Evolutionary conservation across 163 green algal genomes (phyloP).

Genomic region (Scenedesmus sp.): DNA sequence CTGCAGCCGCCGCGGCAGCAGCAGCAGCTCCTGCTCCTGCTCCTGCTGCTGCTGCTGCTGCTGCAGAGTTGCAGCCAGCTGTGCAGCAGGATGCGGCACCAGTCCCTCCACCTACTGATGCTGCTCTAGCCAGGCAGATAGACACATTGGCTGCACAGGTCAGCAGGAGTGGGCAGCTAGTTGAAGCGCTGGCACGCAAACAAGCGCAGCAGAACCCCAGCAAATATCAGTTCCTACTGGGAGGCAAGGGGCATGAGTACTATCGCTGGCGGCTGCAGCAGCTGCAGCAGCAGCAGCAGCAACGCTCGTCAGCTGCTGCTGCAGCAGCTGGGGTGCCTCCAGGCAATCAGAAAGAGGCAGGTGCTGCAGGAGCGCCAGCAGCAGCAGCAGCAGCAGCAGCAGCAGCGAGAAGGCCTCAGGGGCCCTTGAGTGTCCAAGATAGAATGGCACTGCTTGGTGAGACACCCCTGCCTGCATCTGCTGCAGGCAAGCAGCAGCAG

Average conservation of each 20-base stretch:
- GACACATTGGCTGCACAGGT: slow-evolving; percentile 88
- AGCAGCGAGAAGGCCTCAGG: background rate
- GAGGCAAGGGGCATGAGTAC: slow-evolving; percentile 79
- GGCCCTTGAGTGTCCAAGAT: slow-evolving; percentile 59
- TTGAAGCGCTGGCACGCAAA: slow-evolving; percentile 80
- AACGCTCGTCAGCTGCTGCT: slow-evolving; percentile 25
- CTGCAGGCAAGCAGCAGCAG: background rate
- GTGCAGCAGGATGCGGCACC: slow-evolving; percentile 20
- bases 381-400: slow-evolving; percentile 32
- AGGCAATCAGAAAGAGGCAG: background rate
- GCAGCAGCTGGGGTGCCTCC: background rate
- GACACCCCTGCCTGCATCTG: slow-evolving; percentile 62
- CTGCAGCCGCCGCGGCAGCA: slow-evolving; percentile 10
- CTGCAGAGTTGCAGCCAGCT: slow-evolving; percentile 43
- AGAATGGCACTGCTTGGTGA: slow-evolving; percentile 80
- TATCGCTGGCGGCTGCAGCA: slow-evolving; percentile 78
- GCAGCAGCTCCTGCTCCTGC: slow-evolving; percentile 28
- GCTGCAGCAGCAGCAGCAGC: slow-evolving; percentile 49
- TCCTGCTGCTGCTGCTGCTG: slow-evolving; percentile 62
- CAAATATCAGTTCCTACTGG: slow-evolving; percentile 56
- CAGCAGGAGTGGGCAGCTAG: slow-evolving; percentile 72
- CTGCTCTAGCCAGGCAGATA: slow-evolving; percentile 68
- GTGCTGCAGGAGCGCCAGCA: background rate
- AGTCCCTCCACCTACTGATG: slow-evolving; percentile 68
- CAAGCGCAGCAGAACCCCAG: slow-evolving; percentile 38